Evolutionary conservation across 495 filamentous ascomycete genomes (phyloP), one percentile per base, ranked within the genome.

Genomic region (Hypoxylon fuscum): DNA sequence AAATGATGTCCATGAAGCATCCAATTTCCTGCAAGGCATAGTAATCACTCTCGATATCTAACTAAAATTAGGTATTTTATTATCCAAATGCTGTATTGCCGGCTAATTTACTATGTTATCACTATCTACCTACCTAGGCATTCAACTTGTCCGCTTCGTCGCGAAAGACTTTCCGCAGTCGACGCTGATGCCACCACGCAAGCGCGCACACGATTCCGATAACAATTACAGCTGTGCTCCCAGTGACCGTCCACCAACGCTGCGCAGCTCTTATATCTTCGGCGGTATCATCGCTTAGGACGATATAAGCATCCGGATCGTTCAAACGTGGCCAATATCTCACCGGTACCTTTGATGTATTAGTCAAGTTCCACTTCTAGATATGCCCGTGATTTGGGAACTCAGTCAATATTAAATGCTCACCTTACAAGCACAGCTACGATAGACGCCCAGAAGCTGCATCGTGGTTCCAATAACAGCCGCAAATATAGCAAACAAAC

Each of bases 391-490:
- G 14, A 6, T 20, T 10, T 9, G 4, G 21, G 20, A 9, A 14
- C 18, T 29, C 37, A 37, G 27, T 22, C 23, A 14, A 32, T 34
- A 3, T 29, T 8, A 27, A 27, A 27, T 27, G 25, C 59, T 69
- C 22, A 74, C 50, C 49, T 58, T 63, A 14, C 72, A 75, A 20
- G 65, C 53, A 25, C 76, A 78, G 35, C 74, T 79, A 3, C 74
- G 59, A 38, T 70, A 79, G 1, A 79, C 69, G 1, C 76, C 76
- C 0, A 77, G 38, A 3, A 79, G 52, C 50, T 79, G 73, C 69
- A 79, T 74, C 1, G 77, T 32, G 1, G 76, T 76, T 1, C 72
- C 69, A 3, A 67, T 75, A 4, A 74, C 67, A 0, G 73, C 69
- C 2, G 70, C 69, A 15, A 77, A 75, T 20, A 72, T 59, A 1